Percentiles rank a stretch among this genome's conserved stretches.
These are phyloP conservation scores for Colletotrichum tofieldiae DNA, from an alignment of 2,329 filamentous ascomycete genomes.

Conservation along the genomic window DNA sequence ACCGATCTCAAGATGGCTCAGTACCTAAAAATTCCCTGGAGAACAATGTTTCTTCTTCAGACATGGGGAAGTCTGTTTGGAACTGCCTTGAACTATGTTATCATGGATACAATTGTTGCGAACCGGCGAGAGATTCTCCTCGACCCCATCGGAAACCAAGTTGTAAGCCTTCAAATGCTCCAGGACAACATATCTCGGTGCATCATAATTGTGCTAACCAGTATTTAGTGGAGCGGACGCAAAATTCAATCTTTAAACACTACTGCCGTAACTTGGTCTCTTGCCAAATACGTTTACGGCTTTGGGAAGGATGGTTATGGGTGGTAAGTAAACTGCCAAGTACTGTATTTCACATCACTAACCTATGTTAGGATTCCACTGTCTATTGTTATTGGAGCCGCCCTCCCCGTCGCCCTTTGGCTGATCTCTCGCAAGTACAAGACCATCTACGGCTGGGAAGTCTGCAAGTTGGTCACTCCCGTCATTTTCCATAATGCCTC, in stretches of 20 bases:
- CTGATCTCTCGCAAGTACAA: slow-evolving; percentile 35
- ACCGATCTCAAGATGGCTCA: slow-evolving; percentile 79
- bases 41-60: slow-evolving; percentile 77
- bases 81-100: slow-evolving; percentile 61
- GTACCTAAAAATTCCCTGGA: slow-evolving; percentile 80
- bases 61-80: slow-evolving; percentile 59
- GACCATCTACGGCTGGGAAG: slow-evolving; percentile 39
- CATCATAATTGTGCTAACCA: not conserved
- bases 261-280: slow-evolving; percentile 48
- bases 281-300: slow-evolving; percentile 46
- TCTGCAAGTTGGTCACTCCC: slow-evolving; percentile 34
- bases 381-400: slow-evolving; percentile 55
- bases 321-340: slow-evolving; percentile 3
- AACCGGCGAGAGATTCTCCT: slow-evolving; percentile 59
- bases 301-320: slow-evolving; percentile 38
- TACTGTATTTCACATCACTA: slow-evolving; percentile 44
- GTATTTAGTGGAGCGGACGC: slow-evolving; percentile 60
- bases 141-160: slow-evolving; percentile 40
- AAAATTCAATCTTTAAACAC: slow-evolving; percentile 64
- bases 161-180: slow-evolving; percentile 10
- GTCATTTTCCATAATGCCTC: slow-evolving; percentile 42
- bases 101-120: slow-evolving; percentile 62
- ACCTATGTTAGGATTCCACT: slow-evolving; percentile 55
- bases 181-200: accelerated
- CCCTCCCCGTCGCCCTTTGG: slow-evolving; percentile 28